Evolutionary conservation across 768 basidiomycete genomes (phyloP).

Genomic region (Boletus tomentosulus): DNA sequence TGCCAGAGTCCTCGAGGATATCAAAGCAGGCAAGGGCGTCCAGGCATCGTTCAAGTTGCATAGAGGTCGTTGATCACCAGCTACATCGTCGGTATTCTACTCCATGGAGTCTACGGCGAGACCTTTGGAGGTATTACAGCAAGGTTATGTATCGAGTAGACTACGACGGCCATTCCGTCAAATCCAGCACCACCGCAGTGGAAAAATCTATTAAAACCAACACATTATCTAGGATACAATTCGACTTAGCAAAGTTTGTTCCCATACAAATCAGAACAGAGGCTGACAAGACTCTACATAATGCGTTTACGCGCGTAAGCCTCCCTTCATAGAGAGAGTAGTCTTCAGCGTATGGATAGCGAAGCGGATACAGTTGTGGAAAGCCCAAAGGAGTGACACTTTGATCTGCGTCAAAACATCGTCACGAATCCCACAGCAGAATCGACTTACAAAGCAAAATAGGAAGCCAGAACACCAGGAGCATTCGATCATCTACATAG

Average conservation of each 20-base stretch:
- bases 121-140: conserved; percentile 14
- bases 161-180: conserved; percentile 13
- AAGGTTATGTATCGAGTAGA: conserved; percentile 15
- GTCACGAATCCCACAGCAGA: not conserved
- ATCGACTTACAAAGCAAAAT: conserved; percentile 69
- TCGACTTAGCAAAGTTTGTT: not conserved
- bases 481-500: conserved; percentile 73
- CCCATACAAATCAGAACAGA: not conserved
- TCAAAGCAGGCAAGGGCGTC: conserved; percentile 69
- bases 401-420: conserved; percentile 6
- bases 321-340: conserved; percentile 42
- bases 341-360: conserved; percentile 47
- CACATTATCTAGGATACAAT: conserved; percentile 1
- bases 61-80: conserved; percentile 43
- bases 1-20: conserved; percentile 67
- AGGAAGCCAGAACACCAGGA: conserved; percentile 82
- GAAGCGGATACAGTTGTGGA: conserved; percentile 52
- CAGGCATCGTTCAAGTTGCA: conserved; percentile 75
- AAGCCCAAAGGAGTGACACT: conserved; percentile 60
- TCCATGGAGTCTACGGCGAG: not conserved
- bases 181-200: conserved; percentile 11
- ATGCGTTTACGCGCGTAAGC: conserved; percentile 32
- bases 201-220: conserved; percentile 6
- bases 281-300: conserved; percentile 3
- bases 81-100: not conserved